These are phyloP conservation scores for Trapa incisa DNA, from an alignment of 345 rosid species.

Conservation along the genomic window DNA sequence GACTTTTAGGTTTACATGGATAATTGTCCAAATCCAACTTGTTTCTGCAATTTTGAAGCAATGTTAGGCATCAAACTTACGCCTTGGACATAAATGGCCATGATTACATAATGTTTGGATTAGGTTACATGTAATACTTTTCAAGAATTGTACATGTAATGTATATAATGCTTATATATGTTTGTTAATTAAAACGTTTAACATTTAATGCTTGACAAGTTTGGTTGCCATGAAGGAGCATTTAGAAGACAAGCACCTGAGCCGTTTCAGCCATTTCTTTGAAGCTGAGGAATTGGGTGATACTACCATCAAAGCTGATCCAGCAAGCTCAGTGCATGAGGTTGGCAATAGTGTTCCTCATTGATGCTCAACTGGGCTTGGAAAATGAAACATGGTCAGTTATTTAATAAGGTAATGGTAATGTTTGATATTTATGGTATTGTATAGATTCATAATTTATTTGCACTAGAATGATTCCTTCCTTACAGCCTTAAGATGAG, in stretches of 20 bases:
- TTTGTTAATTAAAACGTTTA: neutral
- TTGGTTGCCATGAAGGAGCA: slow-evolving; percentile 32
- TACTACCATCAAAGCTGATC: slow-evolving; percentile 4
- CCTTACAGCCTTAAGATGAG: neutral
- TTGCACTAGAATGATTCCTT: neutral
- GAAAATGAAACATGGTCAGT: neutral
- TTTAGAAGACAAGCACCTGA: slow-evolving; percentile 61
- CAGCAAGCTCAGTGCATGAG: neutral
- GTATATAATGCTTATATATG: neutral
- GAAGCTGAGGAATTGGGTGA: slow-evolving; percentile 38
- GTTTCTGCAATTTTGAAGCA: neutral
- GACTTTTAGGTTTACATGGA: neutral
- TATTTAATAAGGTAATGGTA: neutral
- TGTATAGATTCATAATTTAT: neutral
- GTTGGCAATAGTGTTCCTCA: neutral
- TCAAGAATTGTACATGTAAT: neutral
- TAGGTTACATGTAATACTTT: no score
- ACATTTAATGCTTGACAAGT: neutral
- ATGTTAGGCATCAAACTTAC: no score
- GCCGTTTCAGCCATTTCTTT: slow-evolving; percentile 58
- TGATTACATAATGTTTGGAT: no score
- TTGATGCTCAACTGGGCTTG: neutral
- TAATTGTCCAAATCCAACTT: neutral
- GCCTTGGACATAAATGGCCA: no score
- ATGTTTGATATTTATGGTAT: neutral